Conservation (phyloP, 257 asterid species). For the Petunia secreta region DNA sequence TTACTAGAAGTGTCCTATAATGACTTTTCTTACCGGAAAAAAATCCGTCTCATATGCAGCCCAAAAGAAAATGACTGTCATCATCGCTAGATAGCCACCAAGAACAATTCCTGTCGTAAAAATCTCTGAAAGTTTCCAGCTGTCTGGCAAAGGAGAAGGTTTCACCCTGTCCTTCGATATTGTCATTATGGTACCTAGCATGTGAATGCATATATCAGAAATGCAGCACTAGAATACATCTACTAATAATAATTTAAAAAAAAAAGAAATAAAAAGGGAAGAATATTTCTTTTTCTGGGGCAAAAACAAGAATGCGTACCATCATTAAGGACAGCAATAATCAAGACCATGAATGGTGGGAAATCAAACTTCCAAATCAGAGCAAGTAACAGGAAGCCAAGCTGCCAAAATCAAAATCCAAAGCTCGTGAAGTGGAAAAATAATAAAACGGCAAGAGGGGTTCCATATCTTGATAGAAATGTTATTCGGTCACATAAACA, state of each 20-base stretch:
- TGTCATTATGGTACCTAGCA: slow-evolving; percentile 44
- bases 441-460: too few species aligned
- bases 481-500: too few species aligned
- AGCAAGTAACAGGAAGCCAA: slow-evolving; percentile 91
- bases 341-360: slow-evolving; percentile 76
- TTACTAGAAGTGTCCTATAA: too few species aligned
- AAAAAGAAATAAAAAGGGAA: too few species aligned
- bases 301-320: too few species aligned
- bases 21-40: slow-evolving; percentile 59
- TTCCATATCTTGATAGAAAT: too few species aligned
- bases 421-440: too few species aligned
- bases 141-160: slow-evolving; percentile 46
- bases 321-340: slow-evolving; percentile 89
- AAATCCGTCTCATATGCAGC: slow-evolving; percentile 58
- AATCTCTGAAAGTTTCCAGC: slow-evolving; percentile 45
- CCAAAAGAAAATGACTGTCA: slow-evolving; percentile 49
- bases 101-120: slow-evolving; percentile 42
- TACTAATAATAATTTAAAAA: too few species aligned
- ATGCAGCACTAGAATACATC: background rate
- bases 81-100: slow-evolving; percentile 38
- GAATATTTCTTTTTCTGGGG: too few species aligned
- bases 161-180: slow-evolving; percentile 45
- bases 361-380: slow-evolving; percentile 60
- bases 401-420: slow-evolving; percentile 61
- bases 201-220: background rate